Evolutionary conservation across 169 alveolate species (phyloP), one percentile per base, ranked within the genome.

Genomic region (Plasmodium sp.): DNA sequence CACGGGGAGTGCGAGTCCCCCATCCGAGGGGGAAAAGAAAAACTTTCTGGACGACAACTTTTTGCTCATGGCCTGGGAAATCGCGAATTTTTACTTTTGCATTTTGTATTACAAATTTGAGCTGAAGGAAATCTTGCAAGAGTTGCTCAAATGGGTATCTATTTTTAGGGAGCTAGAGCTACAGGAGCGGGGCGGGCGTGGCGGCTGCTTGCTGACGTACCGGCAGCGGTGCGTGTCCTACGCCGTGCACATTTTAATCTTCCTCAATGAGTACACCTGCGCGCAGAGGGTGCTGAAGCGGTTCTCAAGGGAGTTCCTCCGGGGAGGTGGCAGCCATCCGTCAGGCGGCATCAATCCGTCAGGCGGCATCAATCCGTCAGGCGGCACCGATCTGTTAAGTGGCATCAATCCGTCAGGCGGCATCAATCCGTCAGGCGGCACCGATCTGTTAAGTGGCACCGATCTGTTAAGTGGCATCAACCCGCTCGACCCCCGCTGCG

Each of bases 21-120:
- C 58, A 51, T 1, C 62, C 16, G 62, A 73, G 39, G n/a, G 16
- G 18, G 51, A 45, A 0, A 7, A 34, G 27, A 58, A 51, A 41
- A 22, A 39, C 12, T 84, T n/a, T 5, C 51, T 62, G 3, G 90
- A 80, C 22, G 94, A 58, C 14, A 90, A 90, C 18, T 79, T 80
- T 80, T 18, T 90, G 12, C 62, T 80, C n/a, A 90, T 81, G 51
- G 90, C 91, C 9, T 90, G 94, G 94, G 94, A 90, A 48, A 90
- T 90, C 18, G 94, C 94, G 2, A 90, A 90, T 27, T 90, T 90
- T 79, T 90, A 90, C 45, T 90, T 90, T 71, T 90, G 62, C 71
- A 90, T 90, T 27, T 80, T 90, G 10, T 90, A 90, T 71, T 90
- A 79, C 79, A 90, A 90, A 48, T 36, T 90, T 58, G 91, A 90